Base-by-base conservation (phyloP, 257 asterid species). In the Anisodus acutangulus region DNA sequence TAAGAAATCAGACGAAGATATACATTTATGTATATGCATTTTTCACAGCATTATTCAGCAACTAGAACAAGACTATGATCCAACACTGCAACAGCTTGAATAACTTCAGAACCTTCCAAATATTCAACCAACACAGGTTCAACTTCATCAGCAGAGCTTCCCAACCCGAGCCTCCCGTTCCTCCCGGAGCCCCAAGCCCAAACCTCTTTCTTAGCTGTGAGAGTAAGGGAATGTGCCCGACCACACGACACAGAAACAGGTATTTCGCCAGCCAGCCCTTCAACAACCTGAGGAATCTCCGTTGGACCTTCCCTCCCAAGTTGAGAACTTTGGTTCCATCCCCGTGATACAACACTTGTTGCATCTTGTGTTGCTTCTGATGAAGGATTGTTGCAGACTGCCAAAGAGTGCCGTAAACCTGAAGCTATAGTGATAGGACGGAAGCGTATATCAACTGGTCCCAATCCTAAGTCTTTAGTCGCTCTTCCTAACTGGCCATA, bases 161-260 rank as follows among this genome's bases (percentile, higher is more conserved):
- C 95, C 83, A 90, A 86, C 66, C 98, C 98, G 2, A 94, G 97
- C 85, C 99, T 88, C 41, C 99, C 98, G 64, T 95, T 94, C 82
- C 93, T 92, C 85, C 99, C 99, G 43, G 97, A 90, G 47, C 99
- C 99, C 99, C 99, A 96, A 53, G 88, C 85, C 98, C 95, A 95
- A 10, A 93, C 89, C 89, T 93, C 93, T 62, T 85, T 86, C 83
- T 88, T 88, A 63, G 82, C 87, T 0, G 97, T 95, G 74, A 93
- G 89, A 53, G 90, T 95, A 84, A 93, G 12, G 16, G 98, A 93
- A 91, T 95, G 97, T 43, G 88, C 98, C 12, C 98, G 90, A 10
- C 99, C 99, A 49, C 97, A 98, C 0, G 92, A 90, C 53, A 89
- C 91, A 53, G 91, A 90, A 71, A 92, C 67, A 0, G 93, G 92